Evolutionary conservation across 192 early-diverging fungal genomes (phyloP), one percentile per base, ranked within the genome.

Genomic region (Coemansia sp.): DNA sequence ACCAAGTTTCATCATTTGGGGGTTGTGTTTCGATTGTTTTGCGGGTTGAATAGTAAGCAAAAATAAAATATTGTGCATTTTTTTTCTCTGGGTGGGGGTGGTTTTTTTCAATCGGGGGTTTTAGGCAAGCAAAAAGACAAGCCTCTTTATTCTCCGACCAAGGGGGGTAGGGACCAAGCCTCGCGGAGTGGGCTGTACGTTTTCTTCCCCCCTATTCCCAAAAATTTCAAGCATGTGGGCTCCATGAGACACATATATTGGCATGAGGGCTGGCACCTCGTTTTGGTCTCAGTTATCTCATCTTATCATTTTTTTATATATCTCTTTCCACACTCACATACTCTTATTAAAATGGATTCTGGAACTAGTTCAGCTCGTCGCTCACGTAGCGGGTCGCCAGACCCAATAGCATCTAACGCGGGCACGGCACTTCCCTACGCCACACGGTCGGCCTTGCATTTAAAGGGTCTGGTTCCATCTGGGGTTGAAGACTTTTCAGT

Each of bases 391-490:
- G 75, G 71, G 73, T 81, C 78, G 9, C 75, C 75, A 29, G 78
- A 81, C 67, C 53, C 75, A 50, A 66, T 81, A 14, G 78, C 73
- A 2, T 37, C 73, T 14, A 79, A 74, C 51, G 68, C 77, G 5
- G 72, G 72, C 0, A 74, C 77, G 0, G 77, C 77, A 2, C 73
- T 79, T 68, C 77, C 77, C 1, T 61, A 44, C 9, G 77, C 73
- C 31, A 79, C 73, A 67, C 90, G 94, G 25, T 65, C 78, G 46
- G 73, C 80, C 8, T 74, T 93, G 15, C 74, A 84, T 25, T 71
- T 94, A 21, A 65, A 80, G 7, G 92, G 93, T 7, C 78, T 95
- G 38, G 64, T 88, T 7, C 94, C 94, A 4, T 62, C 86, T 31
- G 85, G 84, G 44, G 79, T 93, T 46, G 94, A 95, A 74, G 86